Conservation (phyloP, 208 protist genomes). For the Leishmania turanica region DNA sequence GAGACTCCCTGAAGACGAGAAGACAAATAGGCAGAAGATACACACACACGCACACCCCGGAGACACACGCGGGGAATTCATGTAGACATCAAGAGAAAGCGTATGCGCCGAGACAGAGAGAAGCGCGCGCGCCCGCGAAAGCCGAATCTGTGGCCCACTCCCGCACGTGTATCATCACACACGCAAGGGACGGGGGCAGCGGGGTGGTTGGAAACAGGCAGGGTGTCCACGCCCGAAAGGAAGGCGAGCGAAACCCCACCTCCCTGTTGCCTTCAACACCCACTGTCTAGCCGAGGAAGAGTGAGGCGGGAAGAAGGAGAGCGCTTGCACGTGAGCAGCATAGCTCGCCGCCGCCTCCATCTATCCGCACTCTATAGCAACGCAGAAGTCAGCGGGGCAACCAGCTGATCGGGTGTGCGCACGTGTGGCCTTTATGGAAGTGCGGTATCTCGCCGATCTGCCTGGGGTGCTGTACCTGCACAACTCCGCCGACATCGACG, state of each 20-base stretch:
- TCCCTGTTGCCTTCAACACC: neutral
- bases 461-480: neutral
- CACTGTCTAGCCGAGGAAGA: neutral
- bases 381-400: neutral
- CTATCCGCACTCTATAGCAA: neutral
- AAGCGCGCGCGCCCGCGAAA: neutral
- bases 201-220: neutral
- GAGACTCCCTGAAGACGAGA: neutral
- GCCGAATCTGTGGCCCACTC: neutral
- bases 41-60: neutral
- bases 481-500: neutral
- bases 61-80: neutral
- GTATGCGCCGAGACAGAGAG: neutral
- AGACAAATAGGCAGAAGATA: slow-evolving; percentile 2
- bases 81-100: neutral
- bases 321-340: neutral
- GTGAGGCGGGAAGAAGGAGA: neutral
- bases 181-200: neutral
- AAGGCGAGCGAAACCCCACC: neutral
- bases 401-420: neutral
- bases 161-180: neutral
- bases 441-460: neutral
- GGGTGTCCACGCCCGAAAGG: neutral
- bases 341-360: neutral
- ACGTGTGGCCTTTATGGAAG: neutral